These are phyloP conservation scores for Monilinia polystroma DNA, from an alignment of 2,329 filamentous ascomycete genomes.

Conservation along the genomic window DNA sequence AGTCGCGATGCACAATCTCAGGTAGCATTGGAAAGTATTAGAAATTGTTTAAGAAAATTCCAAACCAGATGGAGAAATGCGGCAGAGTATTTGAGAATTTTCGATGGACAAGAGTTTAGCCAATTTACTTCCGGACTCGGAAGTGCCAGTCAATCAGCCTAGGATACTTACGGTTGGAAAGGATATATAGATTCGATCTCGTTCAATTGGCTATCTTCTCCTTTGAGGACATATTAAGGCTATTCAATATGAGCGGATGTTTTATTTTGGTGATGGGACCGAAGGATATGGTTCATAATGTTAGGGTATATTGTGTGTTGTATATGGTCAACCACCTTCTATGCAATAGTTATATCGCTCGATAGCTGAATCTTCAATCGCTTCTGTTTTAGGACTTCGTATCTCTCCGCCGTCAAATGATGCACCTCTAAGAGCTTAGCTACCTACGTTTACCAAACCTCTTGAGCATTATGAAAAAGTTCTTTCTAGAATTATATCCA, in stretches of 20 bases:
- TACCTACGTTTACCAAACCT: background rate
- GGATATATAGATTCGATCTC: background rate
- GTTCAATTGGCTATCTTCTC: background rate
- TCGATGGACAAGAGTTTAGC: slow-evolving; percentile 42
- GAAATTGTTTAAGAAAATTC: slow-evolving; percentile 38
- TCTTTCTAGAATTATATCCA: background rate
- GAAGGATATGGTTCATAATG: background rate
- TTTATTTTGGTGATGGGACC: background rate
- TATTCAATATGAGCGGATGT: background rate
- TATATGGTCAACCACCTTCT: background rate
- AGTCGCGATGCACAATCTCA: slow-evolving; percentile 40
- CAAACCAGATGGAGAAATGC: slow-evolving; percentile 42
- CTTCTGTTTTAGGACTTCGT: background rate
- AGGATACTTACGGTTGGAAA: background rate
- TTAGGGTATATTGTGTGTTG: background rate
- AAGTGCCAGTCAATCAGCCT: slow-evolving; percentile 20
- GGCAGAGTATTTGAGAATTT: slow-evolving; percentile 42
- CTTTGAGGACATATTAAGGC: background rate
- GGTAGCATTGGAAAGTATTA: slow-evolving; percentile 38
- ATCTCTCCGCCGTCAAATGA: background rate
- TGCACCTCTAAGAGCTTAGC: background rate
- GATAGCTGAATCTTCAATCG: background rate
- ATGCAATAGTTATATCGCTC: background rate
- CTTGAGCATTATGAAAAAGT: background rate
- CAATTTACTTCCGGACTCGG: slow-evolving; percentile 39